These are phyloP conservation scores for Dothistroma pini DNA, from an alignment of 2,329 filamentous ascomycete genomes.

Conservation along the genomic window DNA sequence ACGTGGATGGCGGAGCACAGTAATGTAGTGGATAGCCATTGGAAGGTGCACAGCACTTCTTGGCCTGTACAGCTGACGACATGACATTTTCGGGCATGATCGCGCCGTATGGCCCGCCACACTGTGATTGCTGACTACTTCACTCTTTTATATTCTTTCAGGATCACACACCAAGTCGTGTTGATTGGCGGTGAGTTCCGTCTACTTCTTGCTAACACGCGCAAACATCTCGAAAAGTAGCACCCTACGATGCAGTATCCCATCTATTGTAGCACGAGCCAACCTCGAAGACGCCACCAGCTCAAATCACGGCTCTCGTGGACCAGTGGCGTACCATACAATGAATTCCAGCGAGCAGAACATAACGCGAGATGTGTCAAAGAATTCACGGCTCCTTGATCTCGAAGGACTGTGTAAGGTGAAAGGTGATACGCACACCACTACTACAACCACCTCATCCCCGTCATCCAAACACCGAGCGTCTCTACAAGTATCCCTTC, in stretches of 20 bases:
- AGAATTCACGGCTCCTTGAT: neutral
- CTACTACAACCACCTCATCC: neutral
- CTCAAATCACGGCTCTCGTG: neutral
- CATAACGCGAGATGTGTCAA: neutral
- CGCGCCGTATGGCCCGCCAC: no score
- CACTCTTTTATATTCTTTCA: no score
- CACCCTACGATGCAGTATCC: neutral
- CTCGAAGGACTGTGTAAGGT: neutral
- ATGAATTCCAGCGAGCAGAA: neutral
- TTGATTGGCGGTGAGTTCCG: no score
- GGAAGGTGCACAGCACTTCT: neutral
- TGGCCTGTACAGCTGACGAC: neutral
- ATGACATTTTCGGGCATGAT: neutral
- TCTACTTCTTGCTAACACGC: no score
- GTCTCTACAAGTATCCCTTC: neutral
- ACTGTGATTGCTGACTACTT: no score
- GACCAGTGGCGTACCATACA: neutral
- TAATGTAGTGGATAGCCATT: neutral
- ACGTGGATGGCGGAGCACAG: slow-evolving; percentile 31
- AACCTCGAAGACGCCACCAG: neutral
- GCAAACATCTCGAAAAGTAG: no score
- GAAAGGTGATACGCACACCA: neutral
- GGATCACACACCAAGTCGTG: no score
- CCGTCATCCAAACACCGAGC: neutral
- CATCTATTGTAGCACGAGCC: neutral